These are phyloP conservation scores for Colletotrichum sp. DNA, from an alignment of 2,329 filamentous ascomycete species.

Conservation along the genomic window DNA sequence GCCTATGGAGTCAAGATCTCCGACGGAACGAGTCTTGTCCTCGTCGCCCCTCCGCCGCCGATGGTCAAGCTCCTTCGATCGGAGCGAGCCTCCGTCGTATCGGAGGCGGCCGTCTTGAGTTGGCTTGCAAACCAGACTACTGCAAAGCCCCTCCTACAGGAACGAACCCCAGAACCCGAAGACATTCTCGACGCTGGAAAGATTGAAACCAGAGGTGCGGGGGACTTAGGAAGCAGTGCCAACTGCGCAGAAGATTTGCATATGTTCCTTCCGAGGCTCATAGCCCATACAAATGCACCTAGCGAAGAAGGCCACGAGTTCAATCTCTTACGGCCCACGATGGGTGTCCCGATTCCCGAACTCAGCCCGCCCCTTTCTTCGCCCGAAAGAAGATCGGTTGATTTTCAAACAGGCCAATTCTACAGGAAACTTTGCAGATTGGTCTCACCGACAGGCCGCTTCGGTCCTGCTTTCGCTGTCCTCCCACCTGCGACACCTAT, in stretches of 20 bases:
- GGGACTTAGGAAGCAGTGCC: neutral
- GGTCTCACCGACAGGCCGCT: constrained; percentile 50
- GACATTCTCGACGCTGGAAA: neutral
- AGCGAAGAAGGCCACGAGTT: constrained; percentile 40
- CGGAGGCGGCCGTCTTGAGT: constrained; percentile 49
- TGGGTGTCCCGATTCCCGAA: constrained; percentile 42
- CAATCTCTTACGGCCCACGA: constrained; percentile 44
- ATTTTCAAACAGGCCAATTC: constrained; percentile 54
- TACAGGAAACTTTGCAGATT: constrained; percentile 48
- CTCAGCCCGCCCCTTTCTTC: constrained; percentile 36
- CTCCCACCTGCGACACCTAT: constrained; percentile 23
- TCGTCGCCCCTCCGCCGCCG: constrained; percentile 48
- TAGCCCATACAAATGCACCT: constrained; percentile 39
- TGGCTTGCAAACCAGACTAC: constrained; percentile 42
- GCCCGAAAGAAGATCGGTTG: constrained; percentile 40
- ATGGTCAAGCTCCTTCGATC: constrained; percentile 50
- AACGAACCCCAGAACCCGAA: constrained; percentile 3
- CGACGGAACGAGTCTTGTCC: constrained; percentile 43
- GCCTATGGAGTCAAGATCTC: constrained; percentile 48
- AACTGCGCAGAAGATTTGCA: neutral
- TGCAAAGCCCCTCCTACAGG: neutral
- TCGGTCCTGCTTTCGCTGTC: constrained; percentile 49
- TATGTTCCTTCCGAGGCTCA: constrained; percentile 39
- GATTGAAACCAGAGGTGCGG: neutral
- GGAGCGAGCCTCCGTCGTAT: constrained; percentile 48